These are phyloP conservation scores for Cladosporium austrohemisphaericum DNA, from an alignment of 2,329 filamentous ascomycete genomes.

Conservation along the genomic window DNA sequence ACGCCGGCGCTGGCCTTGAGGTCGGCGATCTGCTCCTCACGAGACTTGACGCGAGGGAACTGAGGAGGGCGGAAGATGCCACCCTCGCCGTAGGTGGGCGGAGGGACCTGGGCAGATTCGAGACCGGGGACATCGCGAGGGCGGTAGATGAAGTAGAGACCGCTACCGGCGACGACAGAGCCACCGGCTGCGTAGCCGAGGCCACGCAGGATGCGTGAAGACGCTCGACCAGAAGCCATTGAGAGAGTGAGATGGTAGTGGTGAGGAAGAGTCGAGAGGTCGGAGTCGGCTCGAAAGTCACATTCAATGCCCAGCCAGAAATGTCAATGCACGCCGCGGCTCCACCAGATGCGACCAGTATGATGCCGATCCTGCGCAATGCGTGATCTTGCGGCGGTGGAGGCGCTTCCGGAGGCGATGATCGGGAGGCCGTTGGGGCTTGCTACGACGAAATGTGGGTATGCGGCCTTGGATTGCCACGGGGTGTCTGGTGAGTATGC, in stretches of 20 bases:
- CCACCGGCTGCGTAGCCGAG: slow-evolving; percentile 58
- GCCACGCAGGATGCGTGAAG: slow-evolving; percentile 50
- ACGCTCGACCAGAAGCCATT: slow-evolving; percentile 19
- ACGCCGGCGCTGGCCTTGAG: slow-evolving; percentile 52
- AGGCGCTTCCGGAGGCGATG: not conserved
- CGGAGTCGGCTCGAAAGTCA: slow-evolving; percentile 7
- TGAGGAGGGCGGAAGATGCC: slow-evolving; percentile 64
- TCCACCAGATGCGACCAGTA: slow-evolving; percentile 9
- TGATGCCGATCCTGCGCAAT: slow-evolving; percentile 14
- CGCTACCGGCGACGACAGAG: slow-evolving; percentile 51
- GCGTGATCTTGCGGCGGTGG: slow-evolving; percentile 2
- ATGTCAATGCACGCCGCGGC: slow-evolving; percentile 11
- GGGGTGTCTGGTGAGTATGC: not conserved
- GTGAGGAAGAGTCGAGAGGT: slow-evolving; percentile 1
- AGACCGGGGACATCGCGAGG: slow-evolving; percentile 69
- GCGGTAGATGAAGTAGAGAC: slow-evolving; percentile 62
- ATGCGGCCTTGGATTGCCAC: not conserved
- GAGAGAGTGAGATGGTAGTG: slow-evolving; percentile 2
- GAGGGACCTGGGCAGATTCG: slow-evolving; percentile 65
- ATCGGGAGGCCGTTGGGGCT: slow-evolving; percentile 5
- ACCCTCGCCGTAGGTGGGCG: slow-evolving; percentile 65
- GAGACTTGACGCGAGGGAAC: slow-evolving; percentile 61
- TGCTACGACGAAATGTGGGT: no score
- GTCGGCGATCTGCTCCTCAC: slow-evolving; percentile 62
- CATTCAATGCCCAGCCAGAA: slow-evolving; percentile 1